A percentile compares a stretch with the other conserved stretches of the same genome.
Evolutionary conservation across 164 flowering plant genomes (phyloP).

Genomic region (Magnolia sinica): DNA sequence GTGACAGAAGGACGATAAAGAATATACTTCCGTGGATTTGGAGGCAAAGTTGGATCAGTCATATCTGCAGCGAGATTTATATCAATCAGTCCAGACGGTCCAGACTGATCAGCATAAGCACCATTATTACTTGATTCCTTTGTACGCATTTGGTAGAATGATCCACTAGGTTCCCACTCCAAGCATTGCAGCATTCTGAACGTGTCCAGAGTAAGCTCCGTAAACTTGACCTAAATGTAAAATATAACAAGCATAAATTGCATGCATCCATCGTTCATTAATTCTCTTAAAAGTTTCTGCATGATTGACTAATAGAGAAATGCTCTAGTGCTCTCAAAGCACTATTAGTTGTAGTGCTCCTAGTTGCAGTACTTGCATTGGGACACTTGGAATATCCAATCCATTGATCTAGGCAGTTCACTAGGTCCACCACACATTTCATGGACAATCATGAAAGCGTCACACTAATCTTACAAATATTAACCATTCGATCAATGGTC

Average conservation of each 20-base stretch:
- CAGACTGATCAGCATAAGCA: slow-evolving; percentile 49
- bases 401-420: too few relatives aligned
- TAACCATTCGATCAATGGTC: too few relatives aligned
- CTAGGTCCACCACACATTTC: too few relatives aligned
- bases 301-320: neutral
- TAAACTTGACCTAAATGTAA: slow-evolving; percentile 71
- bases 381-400: too few relatives aligned
- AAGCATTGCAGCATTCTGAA: slow-evolving; percentile 94
- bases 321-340: too few relatives aligned
- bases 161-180: slow-evolving; percentile 97
- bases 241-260: neutral
- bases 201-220: slow-evolving; percentile 86
- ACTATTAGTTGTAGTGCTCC: too few relatives aligned
- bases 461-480: too few relatives aligned
- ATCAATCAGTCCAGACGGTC: slow-evolving; percentile 63
- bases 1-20: slow-evolving; percentile 85
- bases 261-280: neutral
- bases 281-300: neutral
- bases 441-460: too few relatives aligned
- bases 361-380: too few relatives aligned
- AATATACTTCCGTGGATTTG: slow-evolving; percentile 84
- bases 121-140: slow-evolving; percentile 62
- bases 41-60: slow-evolving; percentile 82
- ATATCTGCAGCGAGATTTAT: slow-evolving; percentile 73
- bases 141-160: slow-evolving; percentile 61